Percentiles rank a stretch among this genome's conserved stretches.
Conservation (phyloP, 441 rosid species). For the Adansonia grandidieri region DNA sequence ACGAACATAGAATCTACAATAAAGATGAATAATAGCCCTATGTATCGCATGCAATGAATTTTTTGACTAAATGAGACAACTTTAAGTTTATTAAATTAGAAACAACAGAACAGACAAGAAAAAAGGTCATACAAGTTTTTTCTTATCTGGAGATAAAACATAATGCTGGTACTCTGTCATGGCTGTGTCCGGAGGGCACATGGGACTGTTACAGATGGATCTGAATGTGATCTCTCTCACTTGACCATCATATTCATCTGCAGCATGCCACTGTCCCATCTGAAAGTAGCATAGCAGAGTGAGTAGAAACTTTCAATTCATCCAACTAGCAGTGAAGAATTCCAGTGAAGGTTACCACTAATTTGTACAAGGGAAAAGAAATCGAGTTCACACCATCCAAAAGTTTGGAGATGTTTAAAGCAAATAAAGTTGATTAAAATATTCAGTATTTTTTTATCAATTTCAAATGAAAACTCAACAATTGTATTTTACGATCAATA, state of each 20-base stretch:
- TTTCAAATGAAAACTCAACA: neutral
- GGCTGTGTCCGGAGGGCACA: conserved; percentile 98
- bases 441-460: neutral
- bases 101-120: conserved; percentile 14
- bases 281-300: conserved; percentile 43
- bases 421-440: neutral
- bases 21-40: conserved; percentile 1
- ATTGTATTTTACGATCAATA: neutral
- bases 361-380: neutral
- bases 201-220: conserved; percentile 88
- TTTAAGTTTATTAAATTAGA: neutral
- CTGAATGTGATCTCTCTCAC: conserved; percentile 94
- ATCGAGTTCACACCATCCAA: neutral
- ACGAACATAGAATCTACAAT: neutral
- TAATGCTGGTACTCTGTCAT: conserved; percentile 95
- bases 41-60: neutral
- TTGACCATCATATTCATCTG: conserved; percentile 94
- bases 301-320: conserved; percentile 25
- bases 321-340: neutral
- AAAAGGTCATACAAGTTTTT: conserved; percentile 55
- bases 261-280: conserved; percentile 95
- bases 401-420: neutral
- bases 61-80: neutral
- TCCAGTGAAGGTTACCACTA: neutral
- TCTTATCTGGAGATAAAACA: conserved; percentile 79